Evolutionary conservation across 345 rosid species (phyloP).

Genomic region (Eucalyptus coolabah): DNA sequence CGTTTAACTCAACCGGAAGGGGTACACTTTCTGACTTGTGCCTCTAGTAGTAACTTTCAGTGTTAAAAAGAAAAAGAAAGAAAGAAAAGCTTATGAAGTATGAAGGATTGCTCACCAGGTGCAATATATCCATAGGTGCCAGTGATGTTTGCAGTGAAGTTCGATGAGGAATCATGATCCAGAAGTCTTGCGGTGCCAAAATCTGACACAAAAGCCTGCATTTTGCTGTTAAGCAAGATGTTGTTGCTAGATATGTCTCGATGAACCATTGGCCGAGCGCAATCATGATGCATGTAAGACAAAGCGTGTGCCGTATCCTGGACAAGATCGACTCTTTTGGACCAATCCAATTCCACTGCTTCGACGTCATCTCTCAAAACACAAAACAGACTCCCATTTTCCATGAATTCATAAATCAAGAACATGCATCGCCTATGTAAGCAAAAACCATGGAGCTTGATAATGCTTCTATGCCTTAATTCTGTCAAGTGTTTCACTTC

Average conservation of each 20-base stretch:
- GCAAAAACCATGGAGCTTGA: background rate
- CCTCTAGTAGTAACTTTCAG: background rate
- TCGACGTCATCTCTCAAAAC: background rate
- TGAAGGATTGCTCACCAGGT: background rate
- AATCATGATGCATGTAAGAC: slow-evolving; percentile 4
- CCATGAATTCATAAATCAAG: background rate
- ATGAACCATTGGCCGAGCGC: background rate
- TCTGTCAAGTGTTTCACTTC: background rate
- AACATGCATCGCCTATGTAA: background rate
- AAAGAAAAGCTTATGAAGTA: background rate
- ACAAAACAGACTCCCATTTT: background rate
- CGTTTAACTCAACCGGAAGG: too few relatives aligned
- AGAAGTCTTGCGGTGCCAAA: slow-evolving; percentile 4
- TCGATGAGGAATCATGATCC: background rate
- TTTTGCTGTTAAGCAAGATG: background rate
- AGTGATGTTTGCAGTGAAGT: background rate
- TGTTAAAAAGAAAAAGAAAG: background rate
- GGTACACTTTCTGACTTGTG: background rate
- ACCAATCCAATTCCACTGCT: background rate
- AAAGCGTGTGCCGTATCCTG: background rate
- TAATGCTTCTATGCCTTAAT: background rate
- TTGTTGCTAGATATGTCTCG: slow-evolving; percentile 12
- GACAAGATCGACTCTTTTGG: background rate
- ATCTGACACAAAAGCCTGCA: background rate
- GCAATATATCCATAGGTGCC: slow-evolving; percentile 10